Percentiles rank a stretch among this genome's conserved stretches.
Conservation (phyloP, 108 stramenopile genomes). For the Pseudonitzschia multistriata region DNA sequence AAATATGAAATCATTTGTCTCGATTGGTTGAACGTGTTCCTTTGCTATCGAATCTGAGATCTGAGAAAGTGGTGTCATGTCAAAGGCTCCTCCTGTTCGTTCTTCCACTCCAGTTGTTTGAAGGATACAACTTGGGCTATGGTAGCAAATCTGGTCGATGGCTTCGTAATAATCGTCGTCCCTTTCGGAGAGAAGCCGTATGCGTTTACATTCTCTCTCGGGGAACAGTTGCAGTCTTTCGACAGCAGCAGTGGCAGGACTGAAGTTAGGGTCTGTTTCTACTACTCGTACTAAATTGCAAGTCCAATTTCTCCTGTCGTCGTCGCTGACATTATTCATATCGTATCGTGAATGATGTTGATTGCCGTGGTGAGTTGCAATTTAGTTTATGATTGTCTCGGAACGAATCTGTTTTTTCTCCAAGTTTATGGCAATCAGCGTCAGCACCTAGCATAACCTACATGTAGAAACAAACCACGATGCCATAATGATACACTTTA, state of each 20-base stretch:
- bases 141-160: background rate
- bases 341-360: background rate
- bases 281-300: no score
- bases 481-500: no score
- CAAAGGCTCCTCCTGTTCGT: background rate
- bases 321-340: background rate
- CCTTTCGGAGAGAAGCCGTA: conserved; percentile 6
- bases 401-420: no score
- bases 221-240: background rate
- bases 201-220: background rate
- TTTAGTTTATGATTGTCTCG: no score
- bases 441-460: no score
- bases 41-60: background rate
- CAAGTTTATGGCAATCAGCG: no score
- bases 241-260: conserved; percentile 5
- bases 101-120: background rate
- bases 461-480: no score
- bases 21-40: background rate
- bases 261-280: background rate
- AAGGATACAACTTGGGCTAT: no score
- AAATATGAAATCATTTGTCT: background rate
- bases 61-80: background rate
- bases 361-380: no score
- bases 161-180: background rate
- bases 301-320: background rate